A percentile compares a stretch with the other conserved stretches of the same genome.
Conservation (phyloP, 345 rosid species). For the Combretum micranthum region DNA sequence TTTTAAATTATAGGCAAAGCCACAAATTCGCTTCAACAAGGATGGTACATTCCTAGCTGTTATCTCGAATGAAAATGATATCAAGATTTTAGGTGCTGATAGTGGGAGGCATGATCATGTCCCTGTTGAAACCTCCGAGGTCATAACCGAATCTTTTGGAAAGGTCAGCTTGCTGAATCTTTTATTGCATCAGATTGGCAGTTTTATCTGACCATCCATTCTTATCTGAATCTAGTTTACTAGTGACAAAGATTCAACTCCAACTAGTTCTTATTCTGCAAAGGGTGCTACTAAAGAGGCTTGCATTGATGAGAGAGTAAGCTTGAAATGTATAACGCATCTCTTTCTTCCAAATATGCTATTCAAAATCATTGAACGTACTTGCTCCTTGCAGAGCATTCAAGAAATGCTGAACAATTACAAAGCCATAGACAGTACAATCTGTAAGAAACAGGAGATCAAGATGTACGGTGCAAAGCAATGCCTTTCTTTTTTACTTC, state of each 20-base stretch:
- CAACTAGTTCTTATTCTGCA: too few species aligned
- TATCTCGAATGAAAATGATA: slow-evolving; percentile 15
- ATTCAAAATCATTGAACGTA: too few species aligned
- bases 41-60: slow-evolving; percentile 27
- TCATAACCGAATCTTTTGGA: slow-evolving; percentile 16
- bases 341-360: too few species aligned
- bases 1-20: slow-evolving; percentile 24
- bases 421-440: neutral
- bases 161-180: slow-evolving; percentile 18
- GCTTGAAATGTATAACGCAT: too few species aligned
- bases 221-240: neutral
- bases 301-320: too few species aligned
- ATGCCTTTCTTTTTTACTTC: slow-evolving; percentile 16
- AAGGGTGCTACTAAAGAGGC: too few species aligned
- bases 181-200: too few species aligned
- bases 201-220: neutral
- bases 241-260: too few species aligned
- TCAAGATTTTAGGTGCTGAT: slow-evolving; percentile 28
- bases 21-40: slow-evolving; percentile 25
- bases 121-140: slow-evolving; percentile 13
- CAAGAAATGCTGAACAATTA: neutral
- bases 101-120: slow-evolving; percentile 2
- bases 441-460: neutral
- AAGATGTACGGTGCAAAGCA: slow-evolving; percentile 11
- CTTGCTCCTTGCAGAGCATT: too few species aligned